Conservation (phyloP, 1,284 basidiomycete genomes). For the Boletus hoseneyae region DNA sequence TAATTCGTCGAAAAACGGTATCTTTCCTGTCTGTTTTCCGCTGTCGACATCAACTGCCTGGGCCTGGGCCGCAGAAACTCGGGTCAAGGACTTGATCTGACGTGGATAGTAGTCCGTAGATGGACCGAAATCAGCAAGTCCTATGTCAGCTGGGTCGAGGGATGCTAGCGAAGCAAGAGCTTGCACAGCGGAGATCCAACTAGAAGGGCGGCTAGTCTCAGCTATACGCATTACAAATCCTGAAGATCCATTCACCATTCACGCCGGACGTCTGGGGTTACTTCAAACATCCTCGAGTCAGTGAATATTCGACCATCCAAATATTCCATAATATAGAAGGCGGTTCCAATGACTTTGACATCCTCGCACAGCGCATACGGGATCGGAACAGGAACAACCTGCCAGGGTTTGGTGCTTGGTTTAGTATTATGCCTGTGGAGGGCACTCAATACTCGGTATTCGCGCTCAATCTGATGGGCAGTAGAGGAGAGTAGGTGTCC, state of each 20-base stretch:
- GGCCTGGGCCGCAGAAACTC: constrained; percentile 74
- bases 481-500: constrained; percentile 83
- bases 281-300: constrained; percentile 72
- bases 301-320: constrained; percentile 92
- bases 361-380: constrained; percentile 86
- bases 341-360: constrained; percentile 72
- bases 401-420: constrained; percentile 45
- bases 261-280: constrained; percentile 57
- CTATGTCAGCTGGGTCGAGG: constrained; percentile 64
- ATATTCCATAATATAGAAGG: constrained; percentile 97
- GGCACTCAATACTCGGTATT: constrained; percentile 79
- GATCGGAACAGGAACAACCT: constrained; percentile 80
- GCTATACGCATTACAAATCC: not conserved
- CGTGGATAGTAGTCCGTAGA: constrained; percentile 83
- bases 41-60: constrained; percentile 63
- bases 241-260: constrained; percentile 55
- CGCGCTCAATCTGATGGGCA: constrained; percentile 91
- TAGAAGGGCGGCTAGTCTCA: constrained; percentile 2
- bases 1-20: constrained; percentile 73
- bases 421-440: constrained; percentile 70
- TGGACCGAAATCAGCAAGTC: constrained; percentile 79
- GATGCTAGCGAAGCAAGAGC: constrained; percentile 51
- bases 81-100: constrained; percentile 83
- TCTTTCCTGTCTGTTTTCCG: constrained; percentile 55
- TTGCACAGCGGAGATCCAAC: constrained; percentile 29